Conservation (phyloP, 2,329 filamentous ascomycete genomes). For the Volutella citrinella region DNA sequence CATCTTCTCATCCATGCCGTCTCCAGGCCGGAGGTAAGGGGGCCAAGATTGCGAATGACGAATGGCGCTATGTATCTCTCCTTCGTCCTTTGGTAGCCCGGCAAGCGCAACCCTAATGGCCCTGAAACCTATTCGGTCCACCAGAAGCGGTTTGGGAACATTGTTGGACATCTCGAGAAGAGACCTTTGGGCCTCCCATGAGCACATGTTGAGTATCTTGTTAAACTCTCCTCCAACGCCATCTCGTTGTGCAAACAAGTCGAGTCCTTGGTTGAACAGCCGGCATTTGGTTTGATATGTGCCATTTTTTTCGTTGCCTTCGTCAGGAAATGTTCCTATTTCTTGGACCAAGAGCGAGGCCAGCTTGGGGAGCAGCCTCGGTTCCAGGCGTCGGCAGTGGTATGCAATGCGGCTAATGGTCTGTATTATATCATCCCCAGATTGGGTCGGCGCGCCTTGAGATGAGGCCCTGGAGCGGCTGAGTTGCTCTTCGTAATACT, state of each 20-base stretch:
- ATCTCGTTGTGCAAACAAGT: conserved; percentile 24
- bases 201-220: conserved; percentile 28
- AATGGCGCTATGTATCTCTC: conserved; percentile 46
- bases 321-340: too few species aligned
- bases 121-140: conserved; percentile 50
- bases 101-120: conserved; percentile 53
- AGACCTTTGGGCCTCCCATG: conserved; percentile 55
- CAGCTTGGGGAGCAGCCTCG: conserved; percentile 30
- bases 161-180: conserved; percentile 51
- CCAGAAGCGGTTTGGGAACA: conserved; percentile 46
- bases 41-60: conserved; percentile 56
- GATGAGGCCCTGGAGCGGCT: conserved; percentile 14
- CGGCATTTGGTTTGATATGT: conserved; percentile 26
- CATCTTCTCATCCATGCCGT: conserved; percentile 57
- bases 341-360: conserved; percentile 25
- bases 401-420: too few species aligned
- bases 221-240: conserved; percentile 21
- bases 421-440: too few species aligned
- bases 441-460: too few species aligned
- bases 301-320: conserved; percentile 12
- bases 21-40: conserved; percentile 54
- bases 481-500: conserved; percentile 19
- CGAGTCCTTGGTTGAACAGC: conserved; percentile 30
- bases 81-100: conserved; percentile 49
- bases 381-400: conserved; percentile 32